Evolutionary conservation across 495 filamentous ascomycete species (phyloP), one percentile per base, ranked within the genome.

Genomic region (Daldinia childiae): DNA sequence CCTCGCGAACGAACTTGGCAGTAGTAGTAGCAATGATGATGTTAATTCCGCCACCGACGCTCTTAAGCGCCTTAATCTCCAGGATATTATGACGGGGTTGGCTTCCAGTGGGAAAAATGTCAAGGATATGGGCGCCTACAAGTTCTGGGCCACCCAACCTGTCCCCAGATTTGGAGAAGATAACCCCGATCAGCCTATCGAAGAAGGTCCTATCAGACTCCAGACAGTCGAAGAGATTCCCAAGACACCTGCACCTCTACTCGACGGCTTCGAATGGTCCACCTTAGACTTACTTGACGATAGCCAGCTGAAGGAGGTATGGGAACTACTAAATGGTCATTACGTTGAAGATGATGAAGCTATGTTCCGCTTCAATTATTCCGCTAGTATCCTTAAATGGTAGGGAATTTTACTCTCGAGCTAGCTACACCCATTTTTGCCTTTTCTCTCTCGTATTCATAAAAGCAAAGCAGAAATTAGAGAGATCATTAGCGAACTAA

Each of bases 361-460:
- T 55, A 96, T 95, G 91, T 99, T 99, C 82, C 87, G 95, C 50
- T 98, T 98, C 84, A 92, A 92, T 77, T 99, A 99, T 81, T 97
- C 94, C 6, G 76, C 86, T 24, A 90, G 91, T 8, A 94, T 99
- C 76, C 82, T 99, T 43, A 89, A 92, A 76, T 99, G 96, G 95
- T 93, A 82, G 56, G 87, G 74, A 14, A 1, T 15, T 29, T 29
- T 6, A 17, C 34, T 60, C 4, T n/a, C 5, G n/a, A 41, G 6
- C 17, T 24, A 24, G 0, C 21, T 30, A 14, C 14, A 8, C 7
- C 17, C 14, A 7, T 57, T 8, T 6, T 30, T 48, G n/a, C 17
- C 41, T 38, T 12, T 32, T 6, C 7, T 38, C 39, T 27, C 24
- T 29, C 12, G n/a, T 48, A 48, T 6, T 15, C n/a, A 36, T n/a